Conservation (phyloP, 75 land plant species). For the Picea sitchensis region DNA sequence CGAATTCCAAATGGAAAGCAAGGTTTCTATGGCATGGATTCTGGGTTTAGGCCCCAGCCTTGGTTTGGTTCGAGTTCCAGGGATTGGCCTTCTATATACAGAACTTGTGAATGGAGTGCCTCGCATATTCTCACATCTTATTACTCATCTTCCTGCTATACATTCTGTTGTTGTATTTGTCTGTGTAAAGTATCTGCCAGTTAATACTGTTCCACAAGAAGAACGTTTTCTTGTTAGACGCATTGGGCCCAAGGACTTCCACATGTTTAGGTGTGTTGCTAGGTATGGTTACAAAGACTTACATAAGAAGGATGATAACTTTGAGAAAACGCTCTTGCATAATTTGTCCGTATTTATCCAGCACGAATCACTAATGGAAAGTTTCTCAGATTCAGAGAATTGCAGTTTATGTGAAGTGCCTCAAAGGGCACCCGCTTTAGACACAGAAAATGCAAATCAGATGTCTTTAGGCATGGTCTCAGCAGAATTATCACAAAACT, state of each 20-base stretch:
- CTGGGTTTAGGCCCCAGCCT: conserved; percentile 77
- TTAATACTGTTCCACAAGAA: conserved; percentile 37
- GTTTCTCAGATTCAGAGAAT: conserved; percentile 58
- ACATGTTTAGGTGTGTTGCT: conserved; percentile 50
- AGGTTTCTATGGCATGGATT: conserved; percentile 79
- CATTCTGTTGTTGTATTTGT: conserved; percentile 57
- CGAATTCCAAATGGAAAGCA: conserved; percentile 76
- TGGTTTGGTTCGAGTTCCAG: conserved; percentile 87
- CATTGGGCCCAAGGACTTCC: conserved; percentile 35
- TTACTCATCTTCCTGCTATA: conserved; percentile 87
- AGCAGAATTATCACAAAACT: conserved; percentile 34
- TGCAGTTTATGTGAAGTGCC: conserved; percentile 32
- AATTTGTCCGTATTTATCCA: conserved; percentile 5
- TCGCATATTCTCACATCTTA: conserved; percentile 82
- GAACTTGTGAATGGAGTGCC: conserved; percentile 92
- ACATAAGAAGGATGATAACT: conserved; percentile 26
- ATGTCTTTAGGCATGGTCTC: conserved; percentile 15
- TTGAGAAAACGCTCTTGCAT: conserved; percentile 46
- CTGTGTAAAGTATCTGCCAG: conserved; percentile 45
- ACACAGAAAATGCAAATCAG: conserved; percentile 24
- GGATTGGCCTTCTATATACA: conserved; percentile 82
- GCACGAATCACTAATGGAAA: conserved; percentile 48
- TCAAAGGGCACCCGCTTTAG: conserved; percentile 10
- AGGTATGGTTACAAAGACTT: conserved; percentile 61
- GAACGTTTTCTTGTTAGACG: conserved; percentile 52